A percentile compares a stretch with the other conserved stretches of the same genome.
phyloP scores from a whole-genome alignment of 192 early-diverging fungal genomes.

The Irineochytrium annulatum region DNA sequence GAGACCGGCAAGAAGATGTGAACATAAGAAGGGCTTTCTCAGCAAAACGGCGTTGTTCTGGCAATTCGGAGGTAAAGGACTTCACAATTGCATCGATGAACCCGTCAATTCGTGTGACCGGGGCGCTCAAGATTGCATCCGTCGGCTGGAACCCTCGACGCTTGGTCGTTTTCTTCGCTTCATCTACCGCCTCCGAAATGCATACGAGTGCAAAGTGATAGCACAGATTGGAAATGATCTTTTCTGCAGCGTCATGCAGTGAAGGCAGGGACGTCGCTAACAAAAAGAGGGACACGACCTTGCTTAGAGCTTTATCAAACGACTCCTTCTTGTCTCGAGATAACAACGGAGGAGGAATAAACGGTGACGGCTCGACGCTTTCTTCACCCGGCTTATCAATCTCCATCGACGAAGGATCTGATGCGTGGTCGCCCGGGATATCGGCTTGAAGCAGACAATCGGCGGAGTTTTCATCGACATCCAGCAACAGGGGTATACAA shows the following conservation, averaged over 20 bases:
- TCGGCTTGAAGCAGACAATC: too few species aligned
- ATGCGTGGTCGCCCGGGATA: too few species aligned
- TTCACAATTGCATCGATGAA: conserved; percentile 78
- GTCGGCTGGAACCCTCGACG: conserved; percentile 6
- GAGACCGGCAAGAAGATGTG: conserved; percentile 46
- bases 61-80: conserved; percentile 67
- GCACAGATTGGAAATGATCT: conserved; percentile 60
- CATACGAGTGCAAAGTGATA: conserved; percentile 74
- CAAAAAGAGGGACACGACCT: conserved; percentile 62
- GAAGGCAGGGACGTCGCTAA: conserved; percentile 48
- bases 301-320: conserved; percentile 62
- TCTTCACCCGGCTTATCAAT: conserved; percentile 5
- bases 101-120: conserved; percentile 42
- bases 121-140: conserved; percentile 32
- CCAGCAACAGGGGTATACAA: conserved; percentile 63
- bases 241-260: conserved; percentile 58
- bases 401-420: conserved; percentile 8
- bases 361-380: conserved; percentile 25
- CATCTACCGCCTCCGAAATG: conserved; percentile 63
- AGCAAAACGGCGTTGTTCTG: conserved; percentile 56
- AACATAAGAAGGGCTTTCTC: conserved; percentile 62
- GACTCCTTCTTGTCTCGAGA: conserved; percentile 53
- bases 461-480: conserved; percentile 49
- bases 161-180: conserved; percentile 38
- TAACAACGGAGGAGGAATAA: conserved; percentile 38